Conservation (phyloP, 768 basidiomycete genomes). For the Suillus variegatus region DNA sequence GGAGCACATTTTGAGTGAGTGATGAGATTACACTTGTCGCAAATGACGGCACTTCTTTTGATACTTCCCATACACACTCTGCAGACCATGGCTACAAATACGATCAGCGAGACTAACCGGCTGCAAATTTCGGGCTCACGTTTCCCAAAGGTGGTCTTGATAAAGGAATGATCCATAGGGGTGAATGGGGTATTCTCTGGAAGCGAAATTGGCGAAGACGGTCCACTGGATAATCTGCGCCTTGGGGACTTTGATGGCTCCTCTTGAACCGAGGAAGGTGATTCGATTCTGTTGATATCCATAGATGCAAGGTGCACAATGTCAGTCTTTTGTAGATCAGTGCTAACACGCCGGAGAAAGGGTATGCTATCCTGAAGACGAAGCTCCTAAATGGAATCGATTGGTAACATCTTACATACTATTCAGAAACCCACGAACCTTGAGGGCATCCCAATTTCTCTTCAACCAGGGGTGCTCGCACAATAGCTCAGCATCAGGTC, state of each 20-base stretch:
- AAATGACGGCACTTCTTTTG: slow-evolving; percentile 87
- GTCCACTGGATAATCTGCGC: slow-evolving; percentile 42
- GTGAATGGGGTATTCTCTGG: slow-evolving; percentile 44
- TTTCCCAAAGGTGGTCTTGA: slow-evolving; percentile 92
- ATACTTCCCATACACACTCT: slow-evolving; percentile 78
- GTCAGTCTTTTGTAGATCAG: slow-evolving; percentile 78
- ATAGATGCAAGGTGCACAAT: slow-evolving; percentile 49
- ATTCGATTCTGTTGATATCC: slow-evolving; percentile 29
- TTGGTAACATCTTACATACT: slow-evolving; percentile 2
- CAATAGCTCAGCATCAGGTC: slow-evolving; percentile 84
- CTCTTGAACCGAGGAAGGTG: slow-evolving; percentile 46
- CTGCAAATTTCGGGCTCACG: slow-evolving; percentile 44
- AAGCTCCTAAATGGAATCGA: slow-evolving; percentile 53
- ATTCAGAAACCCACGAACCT: slow-evolving; percentile 48
- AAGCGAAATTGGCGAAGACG: slow-evolving; percentile 24
- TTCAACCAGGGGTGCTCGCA: slow-evolving; percentile 93
- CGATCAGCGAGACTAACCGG: slow-evolving; percentile 9
- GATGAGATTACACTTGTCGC: slow-evolving; percentile 87
- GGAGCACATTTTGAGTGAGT: slow-evolving; percentile 76
- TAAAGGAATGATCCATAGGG: slow-evolving; percentile 77
- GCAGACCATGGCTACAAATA: slow-evolving; percentile 73
- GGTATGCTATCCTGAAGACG: slow-evolving; percentile 95
- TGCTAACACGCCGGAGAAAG: slow-evolving; percentile 88
- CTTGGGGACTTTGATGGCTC: slow-evolving; percentile 37
- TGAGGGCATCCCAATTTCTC: slow-evolving; percentile 73